Conservation (phyloP, 83 land plant species). For the Isoetes engelmannii region DNA sequence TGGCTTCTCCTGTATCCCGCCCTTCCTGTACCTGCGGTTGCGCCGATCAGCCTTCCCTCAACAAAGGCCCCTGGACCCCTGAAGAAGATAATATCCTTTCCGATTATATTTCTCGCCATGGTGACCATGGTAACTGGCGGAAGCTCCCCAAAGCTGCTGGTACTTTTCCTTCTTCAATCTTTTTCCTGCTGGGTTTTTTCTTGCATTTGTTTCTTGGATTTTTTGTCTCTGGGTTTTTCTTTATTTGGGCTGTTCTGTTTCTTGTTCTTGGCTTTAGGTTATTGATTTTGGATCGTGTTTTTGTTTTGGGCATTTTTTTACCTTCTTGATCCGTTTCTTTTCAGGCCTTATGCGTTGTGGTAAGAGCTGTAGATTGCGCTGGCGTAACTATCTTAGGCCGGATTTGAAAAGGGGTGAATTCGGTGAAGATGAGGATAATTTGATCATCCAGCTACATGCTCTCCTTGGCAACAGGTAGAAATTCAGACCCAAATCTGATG, state of each 20-base stretch:
- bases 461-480: slow-evolving; percentile 41
- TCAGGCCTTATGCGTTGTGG: too few species aligned
- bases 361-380: slow-evolving; percentile 11
- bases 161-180: too few species aligned
- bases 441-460: slow-evolving; percentile 44
- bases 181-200: too few species aligned
- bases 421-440: slow-evolving; percentile 35
- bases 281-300: too few species aligned
- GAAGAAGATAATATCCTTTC: slow-evolving; percentile 25
- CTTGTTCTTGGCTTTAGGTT: too few species aligned
- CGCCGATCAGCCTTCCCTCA: background rate
- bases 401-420: slow-evolving; percentile 47
- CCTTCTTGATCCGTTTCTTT: too few species aligned
- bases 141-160: slow-evolving; percentile 11
- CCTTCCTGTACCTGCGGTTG: too few species aligned
- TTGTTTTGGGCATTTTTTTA: too few species aligned
- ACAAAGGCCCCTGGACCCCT: slow-evolving; percentile 26
- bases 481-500: too few species aligned
- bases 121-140: slow-evolving; percentile 26
- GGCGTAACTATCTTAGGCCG: slow-evolving; percentile 41
- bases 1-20: too few species aligned
- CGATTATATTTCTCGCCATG: slow-evolving; percentile 13
- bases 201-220: too few species aligned
- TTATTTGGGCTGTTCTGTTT: too few species aligned
- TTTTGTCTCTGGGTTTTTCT: background rate